Conservation (phyloP, 495 filamentous ascomycete species). For the Chaetomium fimeti region DNA sequence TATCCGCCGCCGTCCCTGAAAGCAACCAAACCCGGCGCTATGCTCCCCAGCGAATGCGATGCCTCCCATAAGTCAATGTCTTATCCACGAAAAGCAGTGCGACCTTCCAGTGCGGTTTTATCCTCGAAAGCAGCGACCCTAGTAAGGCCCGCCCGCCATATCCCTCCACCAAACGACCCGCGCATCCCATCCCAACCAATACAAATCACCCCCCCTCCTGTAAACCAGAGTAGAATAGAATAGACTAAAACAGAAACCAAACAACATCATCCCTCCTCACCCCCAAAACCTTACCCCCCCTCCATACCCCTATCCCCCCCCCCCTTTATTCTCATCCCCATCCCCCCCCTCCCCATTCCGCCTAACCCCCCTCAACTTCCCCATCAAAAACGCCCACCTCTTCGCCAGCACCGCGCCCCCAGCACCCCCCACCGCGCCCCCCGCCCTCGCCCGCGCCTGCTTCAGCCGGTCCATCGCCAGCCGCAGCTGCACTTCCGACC, state of each 20-base stretch:
- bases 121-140: background rate
- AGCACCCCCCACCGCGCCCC: background rate
- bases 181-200: too few relatives aligned
- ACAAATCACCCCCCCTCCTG: too few relatives aligned
- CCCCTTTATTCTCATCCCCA: background rate
- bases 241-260: background rate
- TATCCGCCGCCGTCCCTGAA: background rate
- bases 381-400: conserved; percentile 10
- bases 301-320: background rate
- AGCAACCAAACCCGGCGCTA: background rate
- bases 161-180: too few relatives aligned
- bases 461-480: conserved; percentile 28
- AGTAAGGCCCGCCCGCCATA: too few relatives aligned
- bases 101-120: background rate
- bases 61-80: background rate
- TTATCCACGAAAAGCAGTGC: background rate
- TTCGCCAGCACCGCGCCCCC: background rate
- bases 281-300: background rate
- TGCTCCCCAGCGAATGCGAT: background rate
- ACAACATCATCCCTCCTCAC: background rate
- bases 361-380: conserved; percentile 18
- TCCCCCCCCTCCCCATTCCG: background rate
- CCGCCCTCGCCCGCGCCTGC: background rate
- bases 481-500: conserved; percentile 32
- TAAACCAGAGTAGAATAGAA: too few relatives aligned